Percentiles rank a stretch among this genome's conserved stretches.
phyloP scores from a whole-genome alignment of 192 early-diverging fungal genomes.

The Coemansia furcata region DNA sequence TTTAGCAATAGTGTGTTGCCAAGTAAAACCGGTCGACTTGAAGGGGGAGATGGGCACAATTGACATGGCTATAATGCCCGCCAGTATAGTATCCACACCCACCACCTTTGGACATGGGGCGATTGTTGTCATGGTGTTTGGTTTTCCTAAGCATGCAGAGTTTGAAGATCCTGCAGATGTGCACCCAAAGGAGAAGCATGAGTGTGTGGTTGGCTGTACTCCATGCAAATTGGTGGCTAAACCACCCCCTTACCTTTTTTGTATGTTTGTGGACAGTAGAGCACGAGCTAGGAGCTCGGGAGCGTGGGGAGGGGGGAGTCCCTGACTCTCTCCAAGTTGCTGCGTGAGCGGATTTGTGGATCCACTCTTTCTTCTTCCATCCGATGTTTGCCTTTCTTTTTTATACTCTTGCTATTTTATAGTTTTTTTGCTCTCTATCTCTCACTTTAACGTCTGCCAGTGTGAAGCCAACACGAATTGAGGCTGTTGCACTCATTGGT shows the following conservation, averaged over 20 bases:
- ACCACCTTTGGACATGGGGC: not conserved
- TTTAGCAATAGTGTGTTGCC: not conserved
- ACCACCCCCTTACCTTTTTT: not conserved
- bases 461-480: not conserved
- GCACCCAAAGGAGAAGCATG: not conserved
- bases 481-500: not conserved
- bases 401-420: not conserved
- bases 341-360: not conserved
- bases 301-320: not conserved
- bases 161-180: slow-evolving; percentile 2
- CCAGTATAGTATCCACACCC: not conserved
- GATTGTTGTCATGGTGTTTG: not conserved
- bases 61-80: not conserved
- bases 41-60: not conserved
- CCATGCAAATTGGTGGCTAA: not conserved
- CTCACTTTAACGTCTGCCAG: not conserved
- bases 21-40: not conserved
- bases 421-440: not conserved
- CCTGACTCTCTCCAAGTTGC: not conserved
- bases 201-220: not conserved
- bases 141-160: not conserved
- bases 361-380: not conserved
- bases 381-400: not conserved
- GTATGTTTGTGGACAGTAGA: not conserved
- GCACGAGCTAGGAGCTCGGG: not conserved